Base-by-base conservation (phyloP, 495 filamentous ascomycete genomes). In the Corynascus novoguineensis region DNA sequence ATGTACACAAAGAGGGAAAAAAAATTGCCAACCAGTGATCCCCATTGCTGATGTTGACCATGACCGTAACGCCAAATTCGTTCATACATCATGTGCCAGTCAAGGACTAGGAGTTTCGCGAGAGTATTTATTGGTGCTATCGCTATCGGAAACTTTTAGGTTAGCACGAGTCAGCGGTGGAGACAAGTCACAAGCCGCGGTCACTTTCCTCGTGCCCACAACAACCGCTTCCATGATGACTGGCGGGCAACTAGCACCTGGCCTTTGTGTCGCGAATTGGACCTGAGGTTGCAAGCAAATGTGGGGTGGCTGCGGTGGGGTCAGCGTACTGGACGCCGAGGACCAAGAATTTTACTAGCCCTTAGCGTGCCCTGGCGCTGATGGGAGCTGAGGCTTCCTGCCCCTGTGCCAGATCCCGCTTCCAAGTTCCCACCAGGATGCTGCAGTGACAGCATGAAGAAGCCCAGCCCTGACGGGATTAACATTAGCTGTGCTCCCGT, bases 311-410 rank as follows among this genome's bases (percentile, higher is more conserved):
- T 29, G 5, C 27, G 34, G 59, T 61, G 60, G 50, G n/a, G 31
- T 17, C 41, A 15, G 29, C 12, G 41, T n/a, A n/a, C n/a, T n/a
- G 15, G 50, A n/a, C 15, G 62, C 62, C 62, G 61, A 64, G 62
- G 11, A 41, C 55, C 47, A 37, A 50, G 55, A 53, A 44, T 44
- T 61, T 64, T 64, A n/a, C n/a, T n/a, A 24, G 61, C 35, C 53
- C 42, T 38, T 64, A 59, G 56, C 44, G 61, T 64, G 40, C 32
- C 56, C 46, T 22, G 35, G 29, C 28, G 14, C 38, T 44, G 38
- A 54, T 27, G 17, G 35, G 29, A 41, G 14, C 38, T 44, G 38
- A 54, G 40, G 17, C 35, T 38, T 10, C 35, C 35, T 2, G 14
- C 1, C 35, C 35, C 35, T n/a, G 35, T 4, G 35, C n/a, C n/a